These are phyloP conservation scores for Polytrichum formosum DNA, from an alignment of 225 moss, liverwort and hornwort genomes.

Conservation along the genomic window DNA sequence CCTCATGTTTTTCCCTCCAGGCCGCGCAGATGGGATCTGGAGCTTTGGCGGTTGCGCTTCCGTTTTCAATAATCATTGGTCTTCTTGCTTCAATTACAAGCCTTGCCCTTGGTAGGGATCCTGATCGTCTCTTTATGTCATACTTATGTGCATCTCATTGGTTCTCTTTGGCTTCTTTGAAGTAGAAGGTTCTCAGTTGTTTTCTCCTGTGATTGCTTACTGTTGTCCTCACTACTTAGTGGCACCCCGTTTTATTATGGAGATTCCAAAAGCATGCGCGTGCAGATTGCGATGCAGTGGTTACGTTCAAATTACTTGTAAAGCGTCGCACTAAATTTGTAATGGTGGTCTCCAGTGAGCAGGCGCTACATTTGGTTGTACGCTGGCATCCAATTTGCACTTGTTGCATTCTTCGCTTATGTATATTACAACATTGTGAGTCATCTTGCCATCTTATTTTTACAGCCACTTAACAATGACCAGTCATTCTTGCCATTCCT, in stretches of 20 bases:
- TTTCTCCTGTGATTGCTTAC: too few relatives aligned
- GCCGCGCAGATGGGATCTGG: conserved; percentile 37
- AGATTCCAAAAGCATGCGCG: too few relatives aligned
- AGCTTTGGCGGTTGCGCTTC: conserved; percentile 49
- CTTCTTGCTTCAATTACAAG: conserved; percentile 46
- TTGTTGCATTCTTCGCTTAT: conserved; percentile 44
- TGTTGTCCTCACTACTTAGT: too few relatives aligned
- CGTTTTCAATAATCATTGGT: conserved; percentile 49
- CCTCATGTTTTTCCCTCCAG: conserved; percentile 19
- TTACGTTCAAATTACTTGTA: conserved; percentile 1
- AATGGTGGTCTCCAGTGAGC: conserved; percentile 32
- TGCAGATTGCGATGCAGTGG: not conserved
- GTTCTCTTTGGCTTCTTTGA: not conserved
- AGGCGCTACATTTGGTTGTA: conserved; percentile 49
- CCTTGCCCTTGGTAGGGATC: conserved; percentile 41
- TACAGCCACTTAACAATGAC: not conserved
- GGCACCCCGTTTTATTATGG: too few relatives aligned
- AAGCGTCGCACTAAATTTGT: conserved; percentile 13
- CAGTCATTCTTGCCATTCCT: conserved; percentile 3
- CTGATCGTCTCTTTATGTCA: not conserved
- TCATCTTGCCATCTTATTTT: not conserved
- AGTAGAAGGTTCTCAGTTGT: too few relatives aligned
- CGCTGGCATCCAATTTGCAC: conserved; percentile 40
- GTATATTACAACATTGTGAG: conserved; percentile 39
- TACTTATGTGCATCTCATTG: not conserved